Conservation (phyloP, 179 eudicot species). For the Silene coronaria region DNA sequence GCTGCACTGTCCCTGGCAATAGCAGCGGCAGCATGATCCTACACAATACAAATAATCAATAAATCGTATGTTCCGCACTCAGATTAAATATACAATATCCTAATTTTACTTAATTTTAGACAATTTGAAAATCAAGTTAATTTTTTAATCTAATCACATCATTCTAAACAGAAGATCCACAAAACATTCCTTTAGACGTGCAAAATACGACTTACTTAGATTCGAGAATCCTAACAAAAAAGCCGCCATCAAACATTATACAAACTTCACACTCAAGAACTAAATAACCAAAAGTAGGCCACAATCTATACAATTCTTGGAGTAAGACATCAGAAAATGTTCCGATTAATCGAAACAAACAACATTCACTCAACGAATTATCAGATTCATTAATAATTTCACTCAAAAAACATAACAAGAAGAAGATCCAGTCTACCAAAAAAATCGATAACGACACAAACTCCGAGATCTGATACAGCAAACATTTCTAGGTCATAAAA, state of each 20-base stretch:
- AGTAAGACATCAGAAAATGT: not conserved
- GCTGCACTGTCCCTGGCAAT: slow-evolving; percentile 78
- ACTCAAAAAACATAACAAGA: not conserved
- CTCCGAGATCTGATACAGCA: no score
- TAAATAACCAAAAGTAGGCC: no score
- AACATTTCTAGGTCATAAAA: not conserved
- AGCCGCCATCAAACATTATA: no score
- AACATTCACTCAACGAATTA: not conserved
- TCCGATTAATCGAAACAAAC: no score
- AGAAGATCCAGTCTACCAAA: no score
- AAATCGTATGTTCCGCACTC: not conserved
- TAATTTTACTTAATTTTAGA: no score
- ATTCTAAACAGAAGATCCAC: not conserved
- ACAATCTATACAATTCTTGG: not conserved
- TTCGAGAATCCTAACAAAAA: no score
- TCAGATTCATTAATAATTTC: not conserved
- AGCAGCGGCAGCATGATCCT: slow-evolving; percentile 83
- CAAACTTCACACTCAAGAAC: no score
- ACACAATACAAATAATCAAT: not conserved
- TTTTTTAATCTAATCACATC: not conserved
- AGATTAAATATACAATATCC: not conserved
- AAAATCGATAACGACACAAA: no score
- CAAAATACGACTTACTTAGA: no score
- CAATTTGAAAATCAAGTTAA: not conserved
- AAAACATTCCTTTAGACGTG: not conserved